Evolutionary conservation across 148 eudicot genomes (phyloP), one percentile per base, ranked within the genome.

Genomic region (Heliamphora exappendiculata): DNA sequence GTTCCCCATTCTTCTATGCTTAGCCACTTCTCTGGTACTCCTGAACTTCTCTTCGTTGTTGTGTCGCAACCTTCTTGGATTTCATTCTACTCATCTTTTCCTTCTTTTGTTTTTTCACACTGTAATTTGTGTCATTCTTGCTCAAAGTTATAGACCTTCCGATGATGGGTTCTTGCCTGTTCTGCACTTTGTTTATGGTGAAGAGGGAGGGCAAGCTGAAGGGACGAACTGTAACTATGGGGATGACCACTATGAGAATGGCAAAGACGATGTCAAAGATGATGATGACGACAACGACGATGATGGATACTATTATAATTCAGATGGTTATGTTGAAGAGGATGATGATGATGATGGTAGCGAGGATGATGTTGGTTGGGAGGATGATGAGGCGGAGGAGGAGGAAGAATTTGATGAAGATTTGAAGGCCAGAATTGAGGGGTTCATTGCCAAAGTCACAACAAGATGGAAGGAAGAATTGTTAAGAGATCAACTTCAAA

Each of bases 381-480:
- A 39, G 1, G 29, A 41, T 14, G 29, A 67, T 0, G 54, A 81
- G 0, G 86, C n/a, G n/a, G n/a, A n/a, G n/a, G n/a, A n/a, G n/a
- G n/a, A n/a, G n/a, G n/a, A 85, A 63, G 84, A 78, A 50, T 41
- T 74, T 47, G 87, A 85, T 69, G 64, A 57, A 4, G 76, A 71
- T 33, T 79, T 87, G 79, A 76, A 83, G 49, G 75, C 26, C 45
- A 81, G 66, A 55, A 50, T 79, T 17, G 86, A 81, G 68, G 86
- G 73, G 0, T 87, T 87, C 78, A 87, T 87, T 47, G 84, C 86
- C 4, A 83, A 79, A 78, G 85, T 85, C 31, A 67, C 79, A 26
- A 80, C 50, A 39, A 79, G 84, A 73, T 87, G 89, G 89, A 84
- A 76, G 69, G 85, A 84, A 74, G 87, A 87, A 76, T 68, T 64